Base-by-base conservation (phyloP, 768 basidiomycete species). In the Scleroderma citrinum region DNA sequence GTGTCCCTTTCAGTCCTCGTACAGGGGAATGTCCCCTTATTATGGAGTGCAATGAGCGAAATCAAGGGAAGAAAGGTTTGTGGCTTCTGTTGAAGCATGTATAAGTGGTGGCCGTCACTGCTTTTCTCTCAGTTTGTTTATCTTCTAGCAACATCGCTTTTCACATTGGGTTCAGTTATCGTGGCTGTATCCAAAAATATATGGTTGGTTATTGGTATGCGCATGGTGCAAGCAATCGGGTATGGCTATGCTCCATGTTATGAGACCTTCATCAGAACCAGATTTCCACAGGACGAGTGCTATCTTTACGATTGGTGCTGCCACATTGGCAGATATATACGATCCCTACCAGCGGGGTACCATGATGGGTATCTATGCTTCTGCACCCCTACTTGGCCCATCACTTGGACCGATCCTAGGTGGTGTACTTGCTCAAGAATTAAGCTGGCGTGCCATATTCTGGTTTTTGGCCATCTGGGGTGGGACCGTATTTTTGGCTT, bases 381-480 rank as follows among this genome's bases (percentile, higher is more conserved):
- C 82, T 11, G 83, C 89, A 3, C 88, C 89, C 0, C 75, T 92
- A 3, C 74, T 92, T 3, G 90, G 88, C 0, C 82, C 83, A 1
- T 72, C 78, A 1, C 53, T 87, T 2, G 87, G 86, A 0, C 81
- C 85, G 1, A 75, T 90, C 26, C 57, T 90, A 30, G 88, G 88
- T 5, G 87, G 89, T 1, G 77, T 67, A 0, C 70, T 91, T 3
- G 82, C 87, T 0, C 74, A 82, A 47, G 77, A 71, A 0, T 80
- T 84, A 60, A 72, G 69, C 49, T 95, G 93, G 93, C 78, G 92
- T 31, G 81, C 85, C 1, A 78, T 87, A 1, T 92, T 95, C 66
- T 93, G 87, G 80, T 91, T 93, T 62, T 72, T 93, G 31, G 72
- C 77, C 2, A 82, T 85, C 24, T 75, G 82, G 54, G 77, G 78